Evolutionary conservation across 345 rosid genomes (phyloP), one percentile per base, ranked within the genome.

Genomic region (Xanthoceras sorbifolium): DNA sequence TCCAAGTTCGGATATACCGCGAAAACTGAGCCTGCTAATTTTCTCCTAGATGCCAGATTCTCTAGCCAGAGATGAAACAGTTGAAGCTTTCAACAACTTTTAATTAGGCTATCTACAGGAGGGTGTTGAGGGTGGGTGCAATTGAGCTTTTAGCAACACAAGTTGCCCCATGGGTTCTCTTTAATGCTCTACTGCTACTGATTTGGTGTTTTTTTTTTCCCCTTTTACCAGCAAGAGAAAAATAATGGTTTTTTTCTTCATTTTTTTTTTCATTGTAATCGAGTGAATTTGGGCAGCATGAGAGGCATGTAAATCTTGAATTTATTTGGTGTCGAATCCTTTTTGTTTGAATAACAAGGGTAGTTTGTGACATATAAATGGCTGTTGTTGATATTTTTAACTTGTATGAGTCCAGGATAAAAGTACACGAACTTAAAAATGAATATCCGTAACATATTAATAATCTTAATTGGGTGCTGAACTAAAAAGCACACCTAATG

Each of bases 1-100:
- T 90, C 90, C 0, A 96, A 85, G 74, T 94, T 84, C 32, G 97
- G 99, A 15, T 86, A 84, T 79, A 93, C 95, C 23, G 90, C 97
- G 17, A 94, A 80, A 83, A 80, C 72, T 22, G 83, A 82, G 62
- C 91, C 97, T 31, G 97, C 97, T 74, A 80, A 38, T 62, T 94
- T 92, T 74, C 83, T 92, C 18, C 74, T 90, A 61, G 80, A 85
- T 9, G 50, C 75, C 34, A 50, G 48, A 67, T 72, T 73, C 76
- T 82, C n/a, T n/a, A 80, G 78, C 60, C 18, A 14, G 40, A 44
- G 50, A 22, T 10, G 71, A 32, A 11, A 11, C 15, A 15, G 22
- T 22, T 54, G 22, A 18, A 18, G 60, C 60, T 54, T 54, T 54
- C 20, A 36, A 36, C 52, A 46, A 46, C 52, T 46, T 46, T 46